Conservation (phyloP, 371 early-diverging fungal species). For the Smittium culicis region DNA sequence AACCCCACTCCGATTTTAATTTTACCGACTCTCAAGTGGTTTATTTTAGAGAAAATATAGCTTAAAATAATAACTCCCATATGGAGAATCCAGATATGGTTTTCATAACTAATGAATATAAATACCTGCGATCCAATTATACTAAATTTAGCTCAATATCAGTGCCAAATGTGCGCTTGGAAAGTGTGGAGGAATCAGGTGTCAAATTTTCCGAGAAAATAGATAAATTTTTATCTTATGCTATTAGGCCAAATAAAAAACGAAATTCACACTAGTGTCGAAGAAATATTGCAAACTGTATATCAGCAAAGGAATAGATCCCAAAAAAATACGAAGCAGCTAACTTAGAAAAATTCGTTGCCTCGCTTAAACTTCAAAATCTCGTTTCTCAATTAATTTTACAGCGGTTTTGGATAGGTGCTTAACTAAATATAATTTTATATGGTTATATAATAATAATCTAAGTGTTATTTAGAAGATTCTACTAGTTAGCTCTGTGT, state of each 20-base stretch:
- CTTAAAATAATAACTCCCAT: background rate
- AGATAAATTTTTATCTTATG: background rate
- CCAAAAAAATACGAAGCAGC: background rate
- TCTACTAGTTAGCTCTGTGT: no score
- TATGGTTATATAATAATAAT: no score
- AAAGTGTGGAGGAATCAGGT: background rate
- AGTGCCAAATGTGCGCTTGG: background rate
- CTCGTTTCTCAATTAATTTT: background rate
- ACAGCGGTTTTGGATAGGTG: constrained; percentile 2
- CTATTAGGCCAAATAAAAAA: background rate
- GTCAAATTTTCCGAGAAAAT: background rate
- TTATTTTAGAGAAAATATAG: background rate
- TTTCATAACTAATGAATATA: background rate
- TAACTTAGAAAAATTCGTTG: background rate
- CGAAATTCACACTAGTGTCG: background rate
- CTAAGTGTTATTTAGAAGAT: no score
- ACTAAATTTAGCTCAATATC: background rate
- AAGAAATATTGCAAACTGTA: background rate
- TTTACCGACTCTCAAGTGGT: background rate
- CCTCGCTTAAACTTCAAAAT: background rate
- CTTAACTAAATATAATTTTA: background rate
- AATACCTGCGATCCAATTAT: background rate
- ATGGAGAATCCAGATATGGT: background rate
- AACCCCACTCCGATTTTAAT: background rate
- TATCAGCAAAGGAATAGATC: constrained; percentile 2